These are phyloP conservation scores for Lizonia empirigonia DNA, from an alignment of 2,329 filamentous ascomycete species.

Conservation along the genomic window DNA sequence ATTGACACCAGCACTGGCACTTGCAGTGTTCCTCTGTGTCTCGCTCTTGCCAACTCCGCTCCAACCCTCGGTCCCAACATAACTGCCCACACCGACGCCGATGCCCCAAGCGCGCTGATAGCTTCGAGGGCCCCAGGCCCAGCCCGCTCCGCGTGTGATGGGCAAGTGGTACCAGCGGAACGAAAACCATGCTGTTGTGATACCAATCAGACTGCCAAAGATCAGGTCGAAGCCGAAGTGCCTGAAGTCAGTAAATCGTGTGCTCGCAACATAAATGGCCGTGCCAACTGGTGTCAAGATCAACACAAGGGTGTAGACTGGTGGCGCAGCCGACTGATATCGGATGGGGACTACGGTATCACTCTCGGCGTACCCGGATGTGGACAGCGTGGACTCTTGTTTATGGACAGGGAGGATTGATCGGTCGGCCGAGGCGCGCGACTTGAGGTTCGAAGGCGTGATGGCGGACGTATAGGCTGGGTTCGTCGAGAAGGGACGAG, in stretches of 20 bases:
- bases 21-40: conserved; percentile 13
- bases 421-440: conserved; percentile 12
- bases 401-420: conserved; percentile 33
- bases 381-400: conserved; percentile 29
- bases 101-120: conserved; percentile 77
- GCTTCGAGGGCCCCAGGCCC: conserved; percentile 84
- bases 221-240: conserved; percentile 94
- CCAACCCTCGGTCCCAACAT: conserved; percentile 57
- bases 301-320: conserved; percentile 75
- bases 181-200: conserved; percentile 70
- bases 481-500: conserved; percentile 55
- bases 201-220: conserved; percentile 80
- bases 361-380: conserved; percentile 24
- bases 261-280: conserved; percentile 81
- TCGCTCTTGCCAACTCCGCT: conserved; percentile 21
- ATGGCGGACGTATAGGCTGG: conserved; percentile 56
- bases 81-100: conserved; percentile 62
- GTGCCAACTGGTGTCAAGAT: conserved; percentile 73
- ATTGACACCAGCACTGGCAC: conserved; percentile 2
- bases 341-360: conserved; percentile 61
- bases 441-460: conserved; percentile 40
- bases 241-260: conserved; percentile 84
- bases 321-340: conserved; percentile 79
- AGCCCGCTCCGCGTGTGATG: conserved; percentile 77
- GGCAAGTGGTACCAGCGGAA: conserved; percentile 89